A percentile compares a stretch with the other conserved stretches of the same genome.
Conservation (phyloP, 305 asterid genomes). For the Solanum aculeatissimum region DNA sequence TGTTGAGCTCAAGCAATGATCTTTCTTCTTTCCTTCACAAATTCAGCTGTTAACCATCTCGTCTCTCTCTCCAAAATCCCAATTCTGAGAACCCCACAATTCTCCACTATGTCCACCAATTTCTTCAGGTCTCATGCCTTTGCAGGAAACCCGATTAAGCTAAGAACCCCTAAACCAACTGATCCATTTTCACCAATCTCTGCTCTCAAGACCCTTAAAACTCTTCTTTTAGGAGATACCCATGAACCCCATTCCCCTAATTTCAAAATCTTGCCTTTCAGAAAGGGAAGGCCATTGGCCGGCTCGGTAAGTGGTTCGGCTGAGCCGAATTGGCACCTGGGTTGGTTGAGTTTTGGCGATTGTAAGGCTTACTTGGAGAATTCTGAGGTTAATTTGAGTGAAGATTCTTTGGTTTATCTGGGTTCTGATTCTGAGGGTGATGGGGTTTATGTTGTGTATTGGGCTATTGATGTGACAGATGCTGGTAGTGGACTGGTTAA, state of each 20-base stretch:
- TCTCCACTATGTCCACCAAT: conserved; percentile 25
- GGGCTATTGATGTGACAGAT: conserved; percentile 85
- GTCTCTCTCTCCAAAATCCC: not conserved
- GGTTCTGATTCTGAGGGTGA: conserved; percentile 52
- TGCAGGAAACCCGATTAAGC: conserved; percentile 60
- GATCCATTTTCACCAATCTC: conserved; percentile 66
- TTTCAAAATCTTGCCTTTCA: conserved; percentile 74
- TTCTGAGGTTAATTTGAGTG: conserved; percentile 46
- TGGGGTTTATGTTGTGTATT: conserved; percentile 37
- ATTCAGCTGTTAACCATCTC: not conserved
- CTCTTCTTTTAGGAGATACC: conserved; percentile 31
- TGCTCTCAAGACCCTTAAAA: conserved; percentile 57
- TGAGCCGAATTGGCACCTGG: conserved; percentile 48
- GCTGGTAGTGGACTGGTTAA: conserved; percentile 34
- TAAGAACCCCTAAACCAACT: conserved; percentile 45
- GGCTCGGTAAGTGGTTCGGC: conserved; percentile 21
- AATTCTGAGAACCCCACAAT: not conserved
- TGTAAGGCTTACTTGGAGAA: conserved; percentile 47
- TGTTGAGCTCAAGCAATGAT: not conserved
- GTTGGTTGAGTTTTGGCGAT: conserved; percentile 60
- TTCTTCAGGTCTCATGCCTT: conserved; percentile 51
- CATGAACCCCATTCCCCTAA: conserved; percentile 37
- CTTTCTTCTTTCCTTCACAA: not conserved
- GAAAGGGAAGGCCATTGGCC: conserved; percentile 74
- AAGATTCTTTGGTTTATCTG: conserved; percentile 59